Percentiles rank a stretch among this genome's conserved stretches.
These are phyloP conservation scores for Cunninghamia lanceolata DNA, from an alignment of 75 land plant genomes.

Conservation along the genomic window DNA sequence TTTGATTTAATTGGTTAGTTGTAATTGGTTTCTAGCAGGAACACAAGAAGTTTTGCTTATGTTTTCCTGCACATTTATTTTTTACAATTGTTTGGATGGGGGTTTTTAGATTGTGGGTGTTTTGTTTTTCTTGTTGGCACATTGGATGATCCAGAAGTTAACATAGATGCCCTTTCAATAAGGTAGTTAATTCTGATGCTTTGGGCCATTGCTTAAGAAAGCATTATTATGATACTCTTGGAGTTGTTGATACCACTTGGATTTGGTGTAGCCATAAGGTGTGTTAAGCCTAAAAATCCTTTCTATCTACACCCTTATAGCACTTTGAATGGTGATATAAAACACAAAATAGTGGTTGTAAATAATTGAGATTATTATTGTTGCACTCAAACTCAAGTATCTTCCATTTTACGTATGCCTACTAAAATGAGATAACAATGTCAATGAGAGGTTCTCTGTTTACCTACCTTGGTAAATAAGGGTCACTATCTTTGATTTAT, in stretches of 20 bases:
- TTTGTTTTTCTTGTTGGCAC: slow-evolving; percentile 13
- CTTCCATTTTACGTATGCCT: not conserved
- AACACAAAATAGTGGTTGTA: not conserved
- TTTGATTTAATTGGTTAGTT: too few species aligned
- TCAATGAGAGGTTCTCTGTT: not conserved
- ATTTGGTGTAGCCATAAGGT: slow-evolving; percentile 10
- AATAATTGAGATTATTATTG: not conserved
- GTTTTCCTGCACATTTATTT: not conserved
- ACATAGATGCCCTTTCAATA: slow-evolving; percentile 15
- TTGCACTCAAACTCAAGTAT: not conserved
- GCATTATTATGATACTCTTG: slow-evolving; percentile 10
- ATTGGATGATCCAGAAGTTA: slow-evolving; percentile 13
- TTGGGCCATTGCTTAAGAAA: slow-evolving; percentile 7
- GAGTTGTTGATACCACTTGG: slow-evolving; percentile 13
- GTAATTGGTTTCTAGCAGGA: not conserved
- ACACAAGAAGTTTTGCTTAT: too few species aligned
- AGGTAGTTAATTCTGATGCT: slow-evolving; percentile 14
- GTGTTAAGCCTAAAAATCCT: slow-evolving; percentile 3
- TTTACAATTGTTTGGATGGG: not conserved
- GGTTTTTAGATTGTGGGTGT: not conserved
- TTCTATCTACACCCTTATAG: not conserved
- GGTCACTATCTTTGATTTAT: not conserved
- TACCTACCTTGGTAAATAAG: not conserved
- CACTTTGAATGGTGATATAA: not conserved
- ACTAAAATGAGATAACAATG: not conserved